Conservation (phyloP, 768 basidiomycete species). For the Phallus indusiatus region DNA sequence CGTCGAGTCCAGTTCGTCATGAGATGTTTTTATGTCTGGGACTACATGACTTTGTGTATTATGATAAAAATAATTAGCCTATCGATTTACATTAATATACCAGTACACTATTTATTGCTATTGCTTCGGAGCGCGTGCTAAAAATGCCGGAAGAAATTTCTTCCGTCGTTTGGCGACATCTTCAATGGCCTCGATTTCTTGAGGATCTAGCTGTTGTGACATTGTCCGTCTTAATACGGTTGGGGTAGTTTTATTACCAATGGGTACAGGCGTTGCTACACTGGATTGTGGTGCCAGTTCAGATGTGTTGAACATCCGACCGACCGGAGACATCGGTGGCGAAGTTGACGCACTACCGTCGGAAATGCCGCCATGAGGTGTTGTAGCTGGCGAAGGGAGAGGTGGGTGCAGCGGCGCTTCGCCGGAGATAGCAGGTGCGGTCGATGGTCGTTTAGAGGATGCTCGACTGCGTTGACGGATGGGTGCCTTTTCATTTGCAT, state of each 20-base stretch:
- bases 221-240: neutral
- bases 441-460: slow-evolving; percentile 31
- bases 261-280: neutral
- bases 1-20: slow-evolving; percentile 6
- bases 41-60: slow-evolving; percentile 7
- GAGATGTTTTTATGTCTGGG: neutral
- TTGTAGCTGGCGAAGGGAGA: slow-evolving; percentile 8
- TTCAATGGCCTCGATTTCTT: slow-evolving; percentile 5
- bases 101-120: neutral
- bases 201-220: slow-evolving; percentile 7
- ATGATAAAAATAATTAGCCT: slow-evolving; percentile 7
- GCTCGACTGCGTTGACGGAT: neutral
- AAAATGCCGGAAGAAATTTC: slow-evolving; percentile 4
- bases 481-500: neutral
- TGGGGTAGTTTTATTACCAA: neutral
- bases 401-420: slow-evolving; percentile 9
- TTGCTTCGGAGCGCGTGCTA: slow-evolving; percentile 4
- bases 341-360: neutral
- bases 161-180: slow-evolving; percentile 3
- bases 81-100: neutral
- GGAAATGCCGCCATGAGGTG: neutral
- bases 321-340: neutral
- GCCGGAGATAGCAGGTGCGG: slow-evolving; percentile 30
- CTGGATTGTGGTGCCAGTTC: neutral
- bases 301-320: neutral